A percentile compares a stretch with the other conserved stretches of the same genome.
Evolutionary conservation across 164 flowering plant genomes (phyloP).

Genomic region (Houttuynia cordata): DNA sequence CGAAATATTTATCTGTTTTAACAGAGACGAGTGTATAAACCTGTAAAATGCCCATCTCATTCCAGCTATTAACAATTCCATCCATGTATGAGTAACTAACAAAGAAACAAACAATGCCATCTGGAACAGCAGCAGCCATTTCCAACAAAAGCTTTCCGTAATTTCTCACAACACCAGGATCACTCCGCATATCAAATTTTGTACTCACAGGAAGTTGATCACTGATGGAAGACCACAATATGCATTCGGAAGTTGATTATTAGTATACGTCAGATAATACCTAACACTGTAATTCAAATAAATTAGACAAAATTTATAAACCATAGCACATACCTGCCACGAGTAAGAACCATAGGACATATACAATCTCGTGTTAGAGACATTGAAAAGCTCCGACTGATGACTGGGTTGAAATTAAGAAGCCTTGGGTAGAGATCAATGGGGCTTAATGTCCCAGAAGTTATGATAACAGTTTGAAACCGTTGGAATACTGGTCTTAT

Average conservation of each 20-base stretch:
- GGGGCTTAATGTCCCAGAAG: constrained; percentile 97
- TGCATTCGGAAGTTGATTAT: neutral
- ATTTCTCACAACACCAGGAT: constrained; percentile 94
- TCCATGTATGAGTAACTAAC: constrained; percentile 99
- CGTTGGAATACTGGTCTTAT: constrained; percentile 96
- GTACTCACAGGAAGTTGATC: constrained; percentile 99
- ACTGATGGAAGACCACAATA: constrained; percentile 27
- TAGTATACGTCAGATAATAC: too few relatives aligned
- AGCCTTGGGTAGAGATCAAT: constrained; percentile 97
- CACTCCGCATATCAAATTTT: constrained; percentile 95
- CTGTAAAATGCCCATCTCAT: constrained; percentile 81
- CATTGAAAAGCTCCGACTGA: constrained; percentile 94
- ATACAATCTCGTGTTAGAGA: constrained; percentile 97
- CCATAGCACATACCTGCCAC: constrained; percentile 65
- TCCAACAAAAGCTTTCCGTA: constrained; percentile 94
- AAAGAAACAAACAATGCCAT: constrained; percentile 96
- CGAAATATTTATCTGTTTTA: neutral
- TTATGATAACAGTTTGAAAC: constrained; percentile 92
- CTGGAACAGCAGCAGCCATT: constrained; percentile 97
- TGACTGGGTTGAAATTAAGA: constrained; percentile 91
- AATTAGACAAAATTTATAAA: neutral
- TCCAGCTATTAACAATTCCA: constrained; percentile 90
- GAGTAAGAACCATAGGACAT: constrained; percentile 98
- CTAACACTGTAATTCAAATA: neutral
- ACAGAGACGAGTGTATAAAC: constrained; percentile 16